phyloP scores from a whole-genome alignment of 331 rosid species.

The Malus hybrid region DNA sequence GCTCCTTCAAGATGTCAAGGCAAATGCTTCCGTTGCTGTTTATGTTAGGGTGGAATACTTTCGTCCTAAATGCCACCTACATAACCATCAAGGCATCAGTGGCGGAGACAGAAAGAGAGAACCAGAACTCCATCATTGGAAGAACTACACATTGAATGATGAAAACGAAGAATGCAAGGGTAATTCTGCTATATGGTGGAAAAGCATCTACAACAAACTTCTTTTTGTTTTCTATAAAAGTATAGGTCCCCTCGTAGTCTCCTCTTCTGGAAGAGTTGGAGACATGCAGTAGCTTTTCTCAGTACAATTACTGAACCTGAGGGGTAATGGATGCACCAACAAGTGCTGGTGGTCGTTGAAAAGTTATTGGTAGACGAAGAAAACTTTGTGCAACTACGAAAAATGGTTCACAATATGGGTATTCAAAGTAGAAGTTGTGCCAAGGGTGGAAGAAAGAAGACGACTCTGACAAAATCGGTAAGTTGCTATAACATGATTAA shows the following conservation, averaged over 20 bases:
- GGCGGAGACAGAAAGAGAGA: background rate
- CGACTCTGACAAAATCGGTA: too few species aligned
- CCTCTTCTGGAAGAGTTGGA: too few species aligned
- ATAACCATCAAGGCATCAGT: conserved; percentile 11
- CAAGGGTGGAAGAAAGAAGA: background rate
- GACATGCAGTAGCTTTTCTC: too few species aligned
- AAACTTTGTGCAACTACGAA: background rate
- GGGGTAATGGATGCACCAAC: background rate
- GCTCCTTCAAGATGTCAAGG: conserved; percentile 94
- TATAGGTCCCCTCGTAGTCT: too few species aligned
- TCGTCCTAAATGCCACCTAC: conserved; percentile 93
- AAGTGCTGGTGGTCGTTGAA: background rate
- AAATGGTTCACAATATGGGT: background rate
- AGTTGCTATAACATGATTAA: background rate
- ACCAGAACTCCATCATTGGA: background rate
- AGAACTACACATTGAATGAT: background rate
- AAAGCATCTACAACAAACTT: too few species aligned
- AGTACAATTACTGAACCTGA: background rate
- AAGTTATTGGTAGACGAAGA: background rate
- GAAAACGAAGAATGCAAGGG: background rate
- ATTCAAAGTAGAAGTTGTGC: background rate
- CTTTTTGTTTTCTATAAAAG: too few species aligned
- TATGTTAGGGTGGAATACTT: conserved; percentile 92
- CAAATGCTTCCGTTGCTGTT: conserved; percentile 94
- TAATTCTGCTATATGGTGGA: too few species aligned